phyloP scores from a whole-genome alignment of 2,329 filamentous ascomycete species.

The Alternaria dauci region DNA sequence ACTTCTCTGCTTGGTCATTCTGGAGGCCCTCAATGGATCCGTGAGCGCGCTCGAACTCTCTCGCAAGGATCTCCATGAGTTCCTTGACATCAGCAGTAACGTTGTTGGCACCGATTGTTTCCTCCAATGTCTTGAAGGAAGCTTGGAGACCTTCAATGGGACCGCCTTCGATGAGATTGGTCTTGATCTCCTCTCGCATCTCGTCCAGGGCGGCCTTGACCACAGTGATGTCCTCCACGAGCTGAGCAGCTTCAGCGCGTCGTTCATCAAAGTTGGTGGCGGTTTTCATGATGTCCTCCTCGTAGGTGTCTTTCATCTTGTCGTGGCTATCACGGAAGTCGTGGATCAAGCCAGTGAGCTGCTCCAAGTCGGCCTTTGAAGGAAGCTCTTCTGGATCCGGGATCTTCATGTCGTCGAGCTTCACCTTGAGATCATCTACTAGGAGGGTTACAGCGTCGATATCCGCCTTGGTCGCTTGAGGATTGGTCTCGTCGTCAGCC shows the following conservation, averaged over 20 bases:
- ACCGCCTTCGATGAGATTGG: conserved; percentile 78
- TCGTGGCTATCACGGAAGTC: conserved; percentile 66
- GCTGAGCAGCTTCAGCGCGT: conserved; percentile 80
- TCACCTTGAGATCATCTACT: conserved; percentile 83
- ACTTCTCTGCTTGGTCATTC: conserved; percentile 74
- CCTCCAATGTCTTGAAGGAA: conserved; percentile 73
- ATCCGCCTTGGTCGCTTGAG: conserved; percentile 80
- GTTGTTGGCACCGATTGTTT: conserved; percentile 64
- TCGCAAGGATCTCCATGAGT: conserved; percentile 76
- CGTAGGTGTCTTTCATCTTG: conserved; percentile 76
- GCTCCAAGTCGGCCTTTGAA: conserved; percentile 77
- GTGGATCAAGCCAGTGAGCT: conserved; percentile 63
- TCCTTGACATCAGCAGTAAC: conserved; percentile 62
- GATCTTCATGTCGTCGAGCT: conserved; percentile 75
- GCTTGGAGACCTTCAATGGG: conserved; percentile 67
- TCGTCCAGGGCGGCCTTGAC: conserved; percentile 80
- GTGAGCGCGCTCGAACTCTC: conserved; percentile 87
- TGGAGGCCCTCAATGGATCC: conserved; percentile 81
- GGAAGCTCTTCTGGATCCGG: conserved; percentile 76
- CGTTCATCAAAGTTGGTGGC: conserved; percentile 83
- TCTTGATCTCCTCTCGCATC: conserved; percentile 77
- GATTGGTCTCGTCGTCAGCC: conserved; percentile 62
- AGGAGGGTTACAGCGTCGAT: conserved; percentile 80
- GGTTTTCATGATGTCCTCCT: conserved; percentile 75
- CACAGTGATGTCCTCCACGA: conserved; percentile 79